Percentiles rank a stretch among this genome's conserved stretches.
Conservation (phyloP, 2,329 filamentous ascomycete species). For the Hymenoscyphus fraxineus region DNA sequence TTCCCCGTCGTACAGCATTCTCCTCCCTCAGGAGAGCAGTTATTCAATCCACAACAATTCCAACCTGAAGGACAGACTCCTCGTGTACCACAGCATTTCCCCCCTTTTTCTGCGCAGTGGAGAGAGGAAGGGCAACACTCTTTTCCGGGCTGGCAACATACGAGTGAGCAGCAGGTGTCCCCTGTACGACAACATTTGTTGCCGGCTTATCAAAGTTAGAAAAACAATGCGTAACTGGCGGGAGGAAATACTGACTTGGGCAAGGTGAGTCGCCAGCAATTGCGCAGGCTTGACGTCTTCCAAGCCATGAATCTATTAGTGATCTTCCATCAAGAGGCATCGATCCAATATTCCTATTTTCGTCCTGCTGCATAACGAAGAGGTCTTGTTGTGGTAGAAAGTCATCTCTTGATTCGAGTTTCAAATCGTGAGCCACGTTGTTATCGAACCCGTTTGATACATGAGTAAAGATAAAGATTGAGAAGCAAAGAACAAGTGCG, state of each 20-base stretch:
- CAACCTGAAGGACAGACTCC: constrained; percentile 15
- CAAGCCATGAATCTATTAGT: constrained; percentile 16
- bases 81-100: constrained; percentile 13
- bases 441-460: not conserved
- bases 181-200: constrained; percentile 16
- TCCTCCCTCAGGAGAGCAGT: constrained; percentile 15
- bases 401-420: constrained; percentile 3
- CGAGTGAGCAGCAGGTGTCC: constrained; percentile 14
- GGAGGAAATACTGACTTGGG: constrained; percentile 9
- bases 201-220: constrained; percentile 5
- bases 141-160: constrained; percentile 12
- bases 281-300: constrained; percentile 11
- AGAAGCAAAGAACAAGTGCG: not conserved
- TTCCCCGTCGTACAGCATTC: constrained; percentile 15
- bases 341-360: constrained; percentile 3
- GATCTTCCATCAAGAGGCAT: constrained; percentile 14
- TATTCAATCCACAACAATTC: constrained; percentile 12
- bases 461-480: not conserved
- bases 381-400: constrained; percentile 1
- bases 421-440: not conserved
- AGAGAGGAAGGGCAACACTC: constrained; percentile 14
- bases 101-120: constrained; percentile 15
- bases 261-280: constrained; percentile 13
- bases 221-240: not conserved
- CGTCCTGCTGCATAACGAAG: constrained; percentile 6